Evolutionary conservation across 2,329 filamentous ascomycete species (phyloP), one percentile per base, ranked within the genome.

Genomic region (Arthrobotrys megalospora): DNA sequence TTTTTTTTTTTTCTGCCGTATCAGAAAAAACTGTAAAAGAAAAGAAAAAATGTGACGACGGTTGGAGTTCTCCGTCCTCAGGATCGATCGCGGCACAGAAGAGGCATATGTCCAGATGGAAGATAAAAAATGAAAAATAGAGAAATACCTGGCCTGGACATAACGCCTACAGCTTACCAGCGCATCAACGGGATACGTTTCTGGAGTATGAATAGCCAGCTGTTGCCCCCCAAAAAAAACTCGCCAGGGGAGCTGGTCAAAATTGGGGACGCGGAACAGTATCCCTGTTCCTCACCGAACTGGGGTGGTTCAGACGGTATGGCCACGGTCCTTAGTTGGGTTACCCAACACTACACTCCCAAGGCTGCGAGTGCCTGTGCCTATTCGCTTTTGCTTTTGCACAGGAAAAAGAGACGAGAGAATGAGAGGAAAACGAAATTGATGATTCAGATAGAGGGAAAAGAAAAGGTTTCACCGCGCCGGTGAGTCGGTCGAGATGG

Each of bases 321-420:
- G 48, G 73, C 73, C 73, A 77, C 69, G 73, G 72, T 76, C 58
- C 45, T 53, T 16, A 68, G 55, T 64, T 76, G 63, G 71, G 71
- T 64, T 43, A 75, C 71, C 69, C 71, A 68, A 76, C 72, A 63
- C 63, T 55, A 66, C 63, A 32, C 24, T 21, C 47, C 43, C 52
- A 55, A 58, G 65, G 65, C 47, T 58, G 65, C 45, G 58, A 65
- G 72, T 50, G 72, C 55, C 64, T 76, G 70, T 76, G 72, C 72
- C 58, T 69, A 64, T 69, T 68, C 24, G 52, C 53, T 52, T 73
- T 75, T 67, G 53, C 32, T 68, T 75, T 67, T 71, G 21, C 21
- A 65, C 41, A 66, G 58, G 34, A 53, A 67, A 67, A 67, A 58
- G 65, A 68, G 41, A 48, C 62, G 62, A 62, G 43, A 52, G 58